Conservation (phyloP, 257 asterid genomes). For the Solanum piurae region DNA sequence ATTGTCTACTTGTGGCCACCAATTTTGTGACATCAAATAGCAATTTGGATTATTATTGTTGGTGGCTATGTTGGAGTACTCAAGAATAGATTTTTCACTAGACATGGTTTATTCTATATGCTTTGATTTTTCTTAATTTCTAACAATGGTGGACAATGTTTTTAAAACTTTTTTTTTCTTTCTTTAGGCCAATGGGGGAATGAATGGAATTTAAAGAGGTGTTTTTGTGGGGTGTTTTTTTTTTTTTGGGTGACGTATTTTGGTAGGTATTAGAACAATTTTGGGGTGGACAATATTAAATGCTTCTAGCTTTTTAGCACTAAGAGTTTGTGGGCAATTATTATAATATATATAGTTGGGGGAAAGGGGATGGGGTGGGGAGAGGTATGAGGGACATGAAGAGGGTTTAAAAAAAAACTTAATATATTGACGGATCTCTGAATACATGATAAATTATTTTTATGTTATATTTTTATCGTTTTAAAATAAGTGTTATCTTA, state of each 20-base stretch:
- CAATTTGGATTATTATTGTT: neutral
- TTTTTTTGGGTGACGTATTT: neutral
- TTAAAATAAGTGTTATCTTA: no score
- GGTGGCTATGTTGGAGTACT: neutral
- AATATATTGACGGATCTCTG: neutral
- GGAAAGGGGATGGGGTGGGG: no score
- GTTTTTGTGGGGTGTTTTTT: neutral
- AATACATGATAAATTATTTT: neutral
- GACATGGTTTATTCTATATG: neutral
- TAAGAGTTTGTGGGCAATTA: slow-evolving; percentile 5
- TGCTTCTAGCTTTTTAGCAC: slow-evolving; percentile 3
- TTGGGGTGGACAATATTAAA: slow-evolving; percentile 2
- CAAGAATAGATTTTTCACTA: neutral
- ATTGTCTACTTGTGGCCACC: slow-evolving; percentile 8
- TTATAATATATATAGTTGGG: neutral
- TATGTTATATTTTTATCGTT: no score
- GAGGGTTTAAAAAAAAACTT: no score
- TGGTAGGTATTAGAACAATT: slow-evolving; percentile 1
- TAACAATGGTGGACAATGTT: neutral
- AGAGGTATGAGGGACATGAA: neutral
- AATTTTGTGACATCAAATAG: neutral
- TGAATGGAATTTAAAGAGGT: slow-evolving; percentile 5
- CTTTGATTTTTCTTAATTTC: neutral
- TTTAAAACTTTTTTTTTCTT: neutral
- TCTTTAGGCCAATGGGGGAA: neutral